Evolutionary conservation across 2,329 filamentous ascomycete genomes (phyloP).

Genomic region (Colletotrichum sp.): DNA sequence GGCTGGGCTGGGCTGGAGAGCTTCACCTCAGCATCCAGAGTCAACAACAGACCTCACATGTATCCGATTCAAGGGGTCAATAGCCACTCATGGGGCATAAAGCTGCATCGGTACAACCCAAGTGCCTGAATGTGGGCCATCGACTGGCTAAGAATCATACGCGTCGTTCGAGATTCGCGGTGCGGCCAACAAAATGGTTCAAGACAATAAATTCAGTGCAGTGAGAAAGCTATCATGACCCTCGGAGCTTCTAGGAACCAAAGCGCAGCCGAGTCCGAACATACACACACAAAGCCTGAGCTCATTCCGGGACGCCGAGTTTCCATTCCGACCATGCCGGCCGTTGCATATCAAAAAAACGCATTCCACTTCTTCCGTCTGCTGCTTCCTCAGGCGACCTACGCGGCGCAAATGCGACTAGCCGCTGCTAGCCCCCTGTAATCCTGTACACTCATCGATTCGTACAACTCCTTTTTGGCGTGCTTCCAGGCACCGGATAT

Average conservation of each 20-base stretch:
- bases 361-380: not conserved
- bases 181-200: not conserved
- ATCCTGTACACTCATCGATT: conserved; percentile 9
- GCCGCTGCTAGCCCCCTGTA: not conserved
- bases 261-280: conserved; percentile 14
- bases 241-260: conserved; percentile 18
- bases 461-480: not conserved
- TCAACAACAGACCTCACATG: not conserved
- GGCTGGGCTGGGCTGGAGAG: not conserved
- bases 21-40: not conserved
- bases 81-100: not conserved
- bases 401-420: not conserved
- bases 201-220: conserved; percentile 17
- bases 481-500: conserved; percentile 20
- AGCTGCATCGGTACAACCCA: not conserved
- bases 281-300: conserved; percentile 16
- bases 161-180: not conserved
- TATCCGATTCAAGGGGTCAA: not conserved
- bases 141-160: not conserved
- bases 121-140: not conserved
- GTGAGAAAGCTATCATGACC: conserved; percentile 14
- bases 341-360: conserved; percentile 17
- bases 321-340: conserved; percentile 19
- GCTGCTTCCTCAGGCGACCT: not conserved
- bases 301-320: conserved; percentile 21